Base-by-base conservation (phyloP, 495 filamentous ascomycete species). In the Friedmanniomyces simplex region DNA sequence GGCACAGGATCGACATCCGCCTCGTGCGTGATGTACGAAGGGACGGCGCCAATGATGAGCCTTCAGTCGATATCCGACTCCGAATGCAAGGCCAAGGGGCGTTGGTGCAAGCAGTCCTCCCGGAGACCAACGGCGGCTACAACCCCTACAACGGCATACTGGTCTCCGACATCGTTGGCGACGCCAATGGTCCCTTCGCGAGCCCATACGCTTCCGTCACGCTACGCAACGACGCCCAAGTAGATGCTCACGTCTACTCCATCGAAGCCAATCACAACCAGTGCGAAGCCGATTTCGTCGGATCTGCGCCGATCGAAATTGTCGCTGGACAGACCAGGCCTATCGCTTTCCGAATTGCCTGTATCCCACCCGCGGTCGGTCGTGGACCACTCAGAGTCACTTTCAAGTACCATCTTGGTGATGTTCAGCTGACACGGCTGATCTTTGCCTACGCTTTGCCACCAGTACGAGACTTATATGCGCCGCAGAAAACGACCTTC, bases 401-500 rank as follows among this genome's bases (percentile, higher is more conserved):
- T 2, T 12, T 59, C 18, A 49, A 54, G 36, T 63, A 55, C 20
- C 21, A 14, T 13, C 39, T 52, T 13, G 55, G 36, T 4, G 56
- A 45, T 21, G 32, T 16, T 2, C 11, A 47, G 6, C 5, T 30
- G 10, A 28, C 34, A 20, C 37, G 32, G 14, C 25, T 20, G 13
- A 16, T 50, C 1, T 46, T 18, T 26, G 14, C 28, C 22, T 22
- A 11, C 3, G 49, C 20, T 26, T 20, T 34, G 48, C 49, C 30
- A 5, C 20, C 60, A 26, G 67, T 43, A 39, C 52, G 32, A 18
- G 67, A 61, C 26, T 51, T 71, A 32, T 71, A 70, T 54, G 68
- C 76, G 13, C 71, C 80, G 12, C 79, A 82, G 47, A 79, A 77
- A 64, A 67, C 79, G 49, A 83, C 81, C 11, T 81, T 75, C 59